Percentiles rank a stretch among this genome's conserved stretches.
Conservation (phyloP, 345 rosid genomes). For the Pugionium cornutum region DNA sequence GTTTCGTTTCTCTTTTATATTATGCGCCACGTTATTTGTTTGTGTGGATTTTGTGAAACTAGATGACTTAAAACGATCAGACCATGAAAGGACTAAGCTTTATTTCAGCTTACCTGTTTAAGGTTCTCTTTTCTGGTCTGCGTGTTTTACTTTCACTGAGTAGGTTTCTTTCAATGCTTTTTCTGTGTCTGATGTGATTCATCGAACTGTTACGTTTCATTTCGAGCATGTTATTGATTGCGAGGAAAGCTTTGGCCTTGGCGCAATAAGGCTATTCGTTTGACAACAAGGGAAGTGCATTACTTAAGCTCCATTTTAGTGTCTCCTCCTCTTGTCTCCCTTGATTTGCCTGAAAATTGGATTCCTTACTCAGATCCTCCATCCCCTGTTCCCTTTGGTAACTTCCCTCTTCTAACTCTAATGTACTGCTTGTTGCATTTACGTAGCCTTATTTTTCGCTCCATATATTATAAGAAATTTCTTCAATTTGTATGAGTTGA, state of each 20-base stretch:
- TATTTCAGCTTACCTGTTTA: background rate
- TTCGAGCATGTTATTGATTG: conserved; percentile 33
- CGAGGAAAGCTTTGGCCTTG: conserved; percentile 39
- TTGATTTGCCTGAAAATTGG: conserved; percentile 78
- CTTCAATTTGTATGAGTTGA: conserved; percentile 4
- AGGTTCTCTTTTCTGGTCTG: conserved; percentile 12
- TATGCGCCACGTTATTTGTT: background rate
- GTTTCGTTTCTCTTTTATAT: background rate
- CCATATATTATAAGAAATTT: background rate
- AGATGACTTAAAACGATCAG: conserved; percentile 15
- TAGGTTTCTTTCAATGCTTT: conserved; percentile 12
- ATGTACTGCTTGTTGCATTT: conserved; percentile 10
- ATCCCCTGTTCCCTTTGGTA: conserved; percentile 40
- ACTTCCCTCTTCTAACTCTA: conserved; percentile 8
- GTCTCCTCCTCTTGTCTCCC: conserved; percentile 77
- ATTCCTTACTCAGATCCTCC: conserved; percentile 30
- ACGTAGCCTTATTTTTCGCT: conserved; percentile 1
- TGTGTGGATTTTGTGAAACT: conserved; percentile 22
- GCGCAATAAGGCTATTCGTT: conserved; percentile 28
- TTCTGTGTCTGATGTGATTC: background rate
- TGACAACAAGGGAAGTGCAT: conserved; percentile 33
- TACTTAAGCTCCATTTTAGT: conserved; percentile 47
- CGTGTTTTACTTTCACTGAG: background rate
- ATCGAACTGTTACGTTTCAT: conserved; percentile 10
- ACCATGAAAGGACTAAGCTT: background rate